Base-by-base conservation (phyloP, 306 rosid species). In the Prunus campanulata region DNA sequence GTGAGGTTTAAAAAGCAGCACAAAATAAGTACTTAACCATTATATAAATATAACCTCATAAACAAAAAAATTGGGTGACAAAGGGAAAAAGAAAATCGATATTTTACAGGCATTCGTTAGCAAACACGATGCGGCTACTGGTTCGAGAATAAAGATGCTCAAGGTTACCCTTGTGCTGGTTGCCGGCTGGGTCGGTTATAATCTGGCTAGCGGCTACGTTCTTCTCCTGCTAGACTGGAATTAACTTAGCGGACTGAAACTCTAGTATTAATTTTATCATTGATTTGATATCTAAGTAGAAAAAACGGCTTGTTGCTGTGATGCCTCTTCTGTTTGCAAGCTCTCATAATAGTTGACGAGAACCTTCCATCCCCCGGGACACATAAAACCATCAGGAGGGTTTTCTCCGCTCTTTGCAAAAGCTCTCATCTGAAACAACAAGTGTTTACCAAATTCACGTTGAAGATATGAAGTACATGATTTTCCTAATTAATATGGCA, bases 311-410 rank as follows among this genome's bases (percentile, higher is more conserved):
- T 88, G 87, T 65, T 90, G 93, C 73, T 68, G 85, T 7, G 87
- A 69, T 30, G 87, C 56, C 68, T 89, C 98, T 82, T 89, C 89
- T 2, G 83, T 85, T 76, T 96, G 97, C 87, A 92, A 86, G 85
- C 96, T 87, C 86, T 92, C 72, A 71, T 96, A 92, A 72, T 96
- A 89, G 51, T 88, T 80, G 46, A 92, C 98, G 52, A 96, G 90
- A 76, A 92, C 99, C 76, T 87, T 86, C 99, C 99, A 92, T 74
- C 99, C 99, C 39, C 87, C 79, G 14, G 98, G 98, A 66, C 98
- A 96, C 99, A 96, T 96, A 68, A 96, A 96, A 48, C 99, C 99
- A 57, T 92, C 93, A 0, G 99, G 99, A 25, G 97, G 99, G 84
- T 84, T 86, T 87, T 96, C 97, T 0, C 99, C 97, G 0, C 76